Conservation (phyloP, 345 rosid species). For the Eucalyptus microcorys region DNA sequence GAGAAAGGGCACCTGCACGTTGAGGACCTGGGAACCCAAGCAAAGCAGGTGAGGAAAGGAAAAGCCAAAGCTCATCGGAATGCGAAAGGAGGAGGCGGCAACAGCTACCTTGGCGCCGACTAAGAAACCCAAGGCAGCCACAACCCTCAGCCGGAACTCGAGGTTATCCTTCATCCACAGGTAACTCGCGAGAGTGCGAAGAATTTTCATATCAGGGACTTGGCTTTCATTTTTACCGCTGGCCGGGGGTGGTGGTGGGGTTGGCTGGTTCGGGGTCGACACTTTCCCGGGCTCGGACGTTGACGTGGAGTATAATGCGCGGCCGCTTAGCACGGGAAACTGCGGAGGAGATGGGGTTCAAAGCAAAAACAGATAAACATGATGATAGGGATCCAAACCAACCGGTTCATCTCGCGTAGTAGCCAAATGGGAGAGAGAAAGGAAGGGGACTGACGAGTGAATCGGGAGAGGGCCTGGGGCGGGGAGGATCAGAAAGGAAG, state of each 20-base stretch:
- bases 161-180: conserved; percentile 84
- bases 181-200: conserved; percentile 65
- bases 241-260: not conserved
- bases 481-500: not conserved
- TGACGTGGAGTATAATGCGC: not conserved
- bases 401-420: not conserved
- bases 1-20: conserved; percentile 93
- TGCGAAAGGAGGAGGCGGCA: not conserved
- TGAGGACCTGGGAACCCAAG: conserved; percentile 6
- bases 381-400: not conserved
- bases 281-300: not conserved
- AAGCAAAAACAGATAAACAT: not conserved
- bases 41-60: not conserved
- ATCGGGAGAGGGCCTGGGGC: not conserved
- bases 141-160: conserved; percentile 76
- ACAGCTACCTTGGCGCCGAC: conserved; percentile 67
- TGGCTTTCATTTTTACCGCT: not conserved
- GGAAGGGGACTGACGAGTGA: not conserved
- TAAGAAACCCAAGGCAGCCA: conserved; percentile 72
- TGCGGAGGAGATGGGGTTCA: not conserved
- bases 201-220: conserved; percentile 59
- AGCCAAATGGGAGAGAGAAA: not conserved
- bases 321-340: not conserved
- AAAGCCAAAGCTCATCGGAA: not conserved
- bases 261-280: not conserved